Evolutionary conservation across 2,329 filamentous ascomycete genomes (phyloP).

Genomic region (Aureobasidium sp.): DNA sequence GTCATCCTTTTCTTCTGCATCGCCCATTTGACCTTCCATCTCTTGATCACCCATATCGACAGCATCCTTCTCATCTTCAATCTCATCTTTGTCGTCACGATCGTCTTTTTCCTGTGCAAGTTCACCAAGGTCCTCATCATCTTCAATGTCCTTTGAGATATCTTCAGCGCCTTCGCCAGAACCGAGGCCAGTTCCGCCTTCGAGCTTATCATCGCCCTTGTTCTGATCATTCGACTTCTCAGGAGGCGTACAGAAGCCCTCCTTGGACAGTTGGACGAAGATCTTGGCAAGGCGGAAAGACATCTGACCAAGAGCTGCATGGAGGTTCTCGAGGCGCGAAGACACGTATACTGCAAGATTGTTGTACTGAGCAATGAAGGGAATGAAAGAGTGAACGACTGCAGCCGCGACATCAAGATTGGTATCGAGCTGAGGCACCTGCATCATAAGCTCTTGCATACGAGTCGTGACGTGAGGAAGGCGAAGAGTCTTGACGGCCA

Average conservation of each 20-base stretch:
- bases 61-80: constrained; percentile 73
- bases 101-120: constrained; percentile 74
- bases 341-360: constrained; percentile 52
- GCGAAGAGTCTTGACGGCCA: constrained; percentile 51
- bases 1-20: constrained; percentile 36
- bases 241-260: constrained; percentile 85
- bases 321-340: constrained; percentile 51
- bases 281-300: constrained; percentile 65
- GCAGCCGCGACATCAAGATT: constrained; percentile 42
- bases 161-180: constrained; percentile 94
- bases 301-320: constrained; percentile 63
- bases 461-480: constrained; percentile 44
- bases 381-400: constrained; percentile 53
- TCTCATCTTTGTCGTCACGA: constrained; percentile 45
- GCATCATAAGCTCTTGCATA: constrained; percentile 36
- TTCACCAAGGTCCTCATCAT: constrained; percentile 88
- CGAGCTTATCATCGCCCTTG: constrained; percentile 59
- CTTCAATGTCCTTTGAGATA: constrained; percentile 92
- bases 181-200: constrained; percentile 85
- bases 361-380: constrained; percentile 67
- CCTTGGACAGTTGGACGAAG: constrained; percentile 68
- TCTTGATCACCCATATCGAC: constrained; percentile 92
- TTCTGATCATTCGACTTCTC: constrained; percentile 52
- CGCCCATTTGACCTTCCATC: constrained; percentile 74
- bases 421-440: constrained; percentile 37